Evolutionary conservation across 192 early-diverging fungal species (phyloP).

Genomic region (Spizellomyces sp.): DNA sequence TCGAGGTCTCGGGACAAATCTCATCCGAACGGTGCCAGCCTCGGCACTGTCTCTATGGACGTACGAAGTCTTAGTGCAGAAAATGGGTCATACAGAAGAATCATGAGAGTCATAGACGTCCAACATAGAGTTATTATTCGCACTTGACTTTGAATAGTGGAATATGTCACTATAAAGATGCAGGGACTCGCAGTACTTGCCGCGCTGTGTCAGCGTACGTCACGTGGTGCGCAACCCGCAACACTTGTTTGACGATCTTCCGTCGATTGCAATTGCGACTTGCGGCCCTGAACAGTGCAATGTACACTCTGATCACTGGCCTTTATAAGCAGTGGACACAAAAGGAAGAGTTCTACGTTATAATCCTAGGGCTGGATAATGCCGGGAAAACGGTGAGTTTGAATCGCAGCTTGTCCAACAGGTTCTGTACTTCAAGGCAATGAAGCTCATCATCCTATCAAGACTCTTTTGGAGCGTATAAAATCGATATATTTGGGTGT

Average conservation of each 20-base stretch:
- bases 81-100: conserved; percentile 6
- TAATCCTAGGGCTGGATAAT: conserved; percentile 95
- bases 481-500: conserved; percentile 78
- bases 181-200: too few relatives aligned
- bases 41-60: conserved; percentile 84
- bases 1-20: conserved; percentile 81
- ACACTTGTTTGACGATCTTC: too few relatives aligned
- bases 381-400: conserved; percentile 90
- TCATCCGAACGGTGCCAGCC: conserved; percentile 88
- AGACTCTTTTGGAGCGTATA: conserved; percentile 92
- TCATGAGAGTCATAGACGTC: too few relatives aligned
- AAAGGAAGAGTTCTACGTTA: conserved; percentile 91
- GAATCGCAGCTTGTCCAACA: conserved; percentile 1
- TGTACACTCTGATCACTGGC: conserved; percentile 92
- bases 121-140: too few relatives aligned
- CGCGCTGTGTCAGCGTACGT: too few relatives aligned
- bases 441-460: neutral
- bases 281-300: conserved; percentile 31
- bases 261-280: too few relatives aligned
- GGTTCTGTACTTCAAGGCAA: neutral
- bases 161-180: too few relatives aligned
- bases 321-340: conserved; percentile 86
- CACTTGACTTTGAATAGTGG: too few relatives aligned
- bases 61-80: conserved; percentile 79
- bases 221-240: too few relatives aligned